These are phyloP conservation scores for Melastoma candidum DNA, from an alignment of 441 rosid genomes.

Conservation along the genomic window DNA sequence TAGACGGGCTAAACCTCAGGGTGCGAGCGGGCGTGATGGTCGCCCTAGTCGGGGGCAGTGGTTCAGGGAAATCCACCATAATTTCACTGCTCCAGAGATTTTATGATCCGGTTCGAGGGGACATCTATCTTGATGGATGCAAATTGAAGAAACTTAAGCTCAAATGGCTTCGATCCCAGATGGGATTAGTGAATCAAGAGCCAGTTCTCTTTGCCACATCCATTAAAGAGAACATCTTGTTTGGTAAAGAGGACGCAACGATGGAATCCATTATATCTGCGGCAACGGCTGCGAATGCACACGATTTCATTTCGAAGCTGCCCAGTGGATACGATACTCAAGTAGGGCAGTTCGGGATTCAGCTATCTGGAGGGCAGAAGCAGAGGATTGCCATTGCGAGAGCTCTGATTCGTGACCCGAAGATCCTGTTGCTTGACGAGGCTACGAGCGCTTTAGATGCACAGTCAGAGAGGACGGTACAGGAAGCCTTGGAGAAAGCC, in stretches of 20 bases:
- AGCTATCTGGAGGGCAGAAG: conserved; percentile 41
- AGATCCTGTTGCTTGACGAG: conserved; percentile 30
- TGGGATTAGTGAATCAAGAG: conserved; percentile 40
- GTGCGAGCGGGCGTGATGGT: conserved; percentile 25
- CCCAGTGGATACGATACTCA: conserved; percentile 30
- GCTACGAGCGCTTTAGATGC: conserved; percentile 38
- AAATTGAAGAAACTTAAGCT: conserved; percentile 27
- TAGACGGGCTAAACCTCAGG: conserved; percentile 24
- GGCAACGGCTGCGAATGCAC: conserved; percentile 35
- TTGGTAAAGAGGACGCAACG: conserved; percentile 32
- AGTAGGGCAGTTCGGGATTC: conserved; percentile 34
- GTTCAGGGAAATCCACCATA: conserved; percentile 36
- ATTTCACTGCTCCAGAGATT: conserved; percentile 35
- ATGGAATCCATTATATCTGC: conserved; percentile 23
- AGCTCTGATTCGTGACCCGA: conserved; percentile 32
- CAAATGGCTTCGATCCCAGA: conserved; percentile 36
- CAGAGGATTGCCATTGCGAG: conserved; percentile 37
- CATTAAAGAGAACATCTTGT: conserved; percentile 35
- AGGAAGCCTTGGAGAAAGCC: conserved; percentile 33
- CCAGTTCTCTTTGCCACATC: conserved; percentile 35
- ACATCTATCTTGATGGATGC: conserved; percentile 27
- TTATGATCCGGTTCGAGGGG: conserved; percentile 25
- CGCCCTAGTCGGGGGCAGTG: conserved; percentile 38
- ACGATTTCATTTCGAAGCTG: conserved; percentile 33
- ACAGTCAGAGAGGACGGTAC: conserved; percentile 31